Evolutionary conservation across 192 early-diverging fungal species (phyloP), one percentile per base, ranked within the genome.

Genomic region (Coemansia erecta): DNA sequence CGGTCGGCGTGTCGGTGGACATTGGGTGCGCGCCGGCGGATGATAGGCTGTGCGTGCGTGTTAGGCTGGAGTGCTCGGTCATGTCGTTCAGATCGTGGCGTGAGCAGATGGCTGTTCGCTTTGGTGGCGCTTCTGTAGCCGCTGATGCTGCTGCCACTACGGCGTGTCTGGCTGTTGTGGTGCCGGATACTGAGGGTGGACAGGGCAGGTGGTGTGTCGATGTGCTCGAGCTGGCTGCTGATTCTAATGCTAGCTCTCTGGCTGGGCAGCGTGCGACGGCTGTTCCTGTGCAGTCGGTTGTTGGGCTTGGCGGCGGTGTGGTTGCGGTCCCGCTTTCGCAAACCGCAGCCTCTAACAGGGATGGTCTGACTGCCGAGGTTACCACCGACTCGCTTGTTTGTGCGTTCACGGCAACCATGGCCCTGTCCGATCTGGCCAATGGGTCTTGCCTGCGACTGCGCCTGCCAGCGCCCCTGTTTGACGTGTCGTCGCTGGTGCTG

Each of bases 61-160:
- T 41, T 13, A 15, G n/a, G 19, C 1, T 55, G 18, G 35, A 4
- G 3, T 63, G 61, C 52, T 63, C 61, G 33, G 28, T 63, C 43
- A 40, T 43, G 14, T 44, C 52, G 26, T 63, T 63, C 33, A 40
- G 19, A 42, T 42, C 61, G 15, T 63, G 61, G 61, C 52, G 52
- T 33, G n/a, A 26, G 3, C 61, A 54, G 28, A 22, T 63, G 48
- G 43, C 2, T 35, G 50, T 3, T 0, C 50, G 28, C 50, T 17
- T 22, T 31, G 48, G 24, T 31, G 48, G 24, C 15, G 15, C 21
- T 4, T 21, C 33, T 6, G n/a, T 8, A 4, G 19, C 37, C 7
- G 37, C 37, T 12, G 10, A n/a, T 15, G 17, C 23, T 0, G 5
- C 47, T 5, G 17, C 31, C 21, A 33, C 33, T 12, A 19, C 46